Conservation (phyloP, 192 early-diverging fungal genomes). For the Backusella luteola region DNA sequence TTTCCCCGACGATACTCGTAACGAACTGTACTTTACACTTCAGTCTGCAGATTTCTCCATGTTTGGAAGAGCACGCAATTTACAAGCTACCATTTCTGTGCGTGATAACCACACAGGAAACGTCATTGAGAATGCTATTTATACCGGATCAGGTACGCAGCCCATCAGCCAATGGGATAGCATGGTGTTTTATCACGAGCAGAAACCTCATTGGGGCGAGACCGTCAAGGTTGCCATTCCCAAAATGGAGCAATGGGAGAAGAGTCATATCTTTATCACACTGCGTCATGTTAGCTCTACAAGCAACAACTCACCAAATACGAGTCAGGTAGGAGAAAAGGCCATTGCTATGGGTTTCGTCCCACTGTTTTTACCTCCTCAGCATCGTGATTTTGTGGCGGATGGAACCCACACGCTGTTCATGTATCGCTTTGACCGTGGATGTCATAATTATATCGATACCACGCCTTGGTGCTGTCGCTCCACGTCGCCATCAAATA, state of each 20-base stretch:
- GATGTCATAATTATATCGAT: constrained; percentile 48
- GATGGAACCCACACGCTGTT: constrained; percentile 58
- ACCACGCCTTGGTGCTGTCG: constrained; percentile 39
- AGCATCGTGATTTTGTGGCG: constrained; percentile 50
- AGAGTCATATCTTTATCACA: constrained; percentile 58
- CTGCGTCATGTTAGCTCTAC: constrained; percentile 49
- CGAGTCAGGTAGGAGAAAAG: constrained; percentile 33
- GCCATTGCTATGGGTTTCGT: constrained; percentile 62
- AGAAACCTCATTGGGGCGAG: constrained; percentile 62
- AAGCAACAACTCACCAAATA: not conserved
- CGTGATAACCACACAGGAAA: constrained; percentile 49
- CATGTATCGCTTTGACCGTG: constrained; percentile 63
- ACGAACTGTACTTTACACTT: constrained; percentile 62
- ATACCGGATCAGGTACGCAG: constrained; percentile 38
- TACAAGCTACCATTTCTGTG: constrained; percentile 61
- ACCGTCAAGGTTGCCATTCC: constrained; percentile 59
- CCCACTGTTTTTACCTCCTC: constrained; percentile 50
- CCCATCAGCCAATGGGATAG: constrained; percentile 49
- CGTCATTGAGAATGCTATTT: constrained; percentile 53
- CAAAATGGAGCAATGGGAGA: constrained; percentile 47
- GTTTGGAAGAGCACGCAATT: constrained; percentile 47
- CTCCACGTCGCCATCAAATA: constrained; percentile 33
- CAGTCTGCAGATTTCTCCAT: constrained; percentile 55
- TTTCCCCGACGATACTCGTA: constrained; percentile 50
- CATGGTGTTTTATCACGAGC: constrained; percentile 59